A percentile compares a stretch with the other conserved stretches of the same genome.
phyloP scores from a whole-genome alignment of 2,329 filamentous ascomycete species.

The Tolypocladium paradoxum region DNA sequence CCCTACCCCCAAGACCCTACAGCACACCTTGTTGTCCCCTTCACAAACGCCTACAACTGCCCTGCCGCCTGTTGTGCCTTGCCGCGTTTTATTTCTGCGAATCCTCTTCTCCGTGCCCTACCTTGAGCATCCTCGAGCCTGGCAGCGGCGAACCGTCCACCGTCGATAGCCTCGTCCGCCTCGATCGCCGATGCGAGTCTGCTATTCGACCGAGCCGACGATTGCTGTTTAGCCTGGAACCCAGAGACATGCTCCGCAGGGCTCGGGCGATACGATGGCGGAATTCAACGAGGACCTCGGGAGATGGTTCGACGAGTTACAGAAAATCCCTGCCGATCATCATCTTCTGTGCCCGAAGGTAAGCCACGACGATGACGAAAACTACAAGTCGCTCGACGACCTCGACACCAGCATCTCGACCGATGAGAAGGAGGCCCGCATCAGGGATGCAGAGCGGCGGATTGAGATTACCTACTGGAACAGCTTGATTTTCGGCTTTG shows the following conservation, averaged over 20 bases:
- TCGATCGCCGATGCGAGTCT: neutral
- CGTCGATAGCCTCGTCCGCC: neutral
- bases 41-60: neutral
- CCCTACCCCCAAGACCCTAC: neutral
- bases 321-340: constrained; percentile 31
- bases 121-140: neutral
- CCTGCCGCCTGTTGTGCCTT: neutral
- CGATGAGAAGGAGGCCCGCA: constrained; percentile 40
- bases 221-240: neutral
- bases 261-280: constrained; percentile 22
- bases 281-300: constrained; percentile 28
- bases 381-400: constrained; percentile 44
- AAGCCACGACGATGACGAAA: constrained; percentile 49
- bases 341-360: constrained; percentile 62
- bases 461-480: constrained; percentile 55
- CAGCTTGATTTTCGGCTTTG: constrained; percentile 58
- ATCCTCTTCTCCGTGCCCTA: neutral
- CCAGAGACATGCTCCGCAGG: neutral
- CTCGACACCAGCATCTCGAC: constrained; percentile 35
- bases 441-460: constrained; percentile 44
- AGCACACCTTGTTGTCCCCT: neutral
- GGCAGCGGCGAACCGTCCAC: neutral
- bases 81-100: neutral
- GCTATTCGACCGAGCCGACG: neutral
- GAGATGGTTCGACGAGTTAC: constrained; percentile 31